Evolutionary conservation across 306 rosid genomes (phyloP).

Genomic region (Malus sylvestris): DNA sequence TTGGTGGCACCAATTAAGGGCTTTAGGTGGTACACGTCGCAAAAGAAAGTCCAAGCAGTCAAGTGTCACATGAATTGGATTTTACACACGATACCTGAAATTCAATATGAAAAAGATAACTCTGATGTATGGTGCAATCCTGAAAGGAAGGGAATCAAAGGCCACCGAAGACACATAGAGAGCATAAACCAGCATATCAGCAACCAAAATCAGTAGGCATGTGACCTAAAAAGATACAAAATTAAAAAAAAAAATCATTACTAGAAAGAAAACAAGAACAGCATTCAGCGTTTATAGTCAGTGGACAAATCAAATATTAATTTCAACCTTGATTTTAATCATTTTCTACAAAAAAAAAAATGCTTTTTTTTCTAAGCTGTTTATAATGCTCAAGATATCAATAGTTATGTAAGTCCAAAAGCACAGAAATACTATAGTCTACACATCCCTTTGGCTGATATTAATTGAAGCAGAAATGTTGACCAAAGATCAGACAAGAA

Average conservation of each 20-base stretch:
- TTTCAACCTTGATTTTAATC: background rate
- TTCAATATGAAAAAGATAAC: constrained; percentile 75
- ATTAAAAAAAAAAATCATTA: constrained; percentile 2
- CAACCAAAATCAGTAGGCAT: constrained; percentile 55
- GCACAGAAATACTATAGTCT: background rate
- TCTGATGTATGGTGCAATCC: constrained; percentile 89
- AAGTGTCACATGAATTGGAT: background rate
- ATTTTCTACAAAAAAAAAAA: background rate
- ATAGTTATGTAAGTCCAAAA: background rate
- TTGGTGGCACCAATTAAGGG: too few species aligned
- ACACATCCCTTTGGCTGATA: background rate
- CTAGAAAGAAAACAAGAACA: background rate
- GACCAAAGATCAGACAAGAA: too few species aligned
- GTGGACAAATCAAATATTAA: background rate
- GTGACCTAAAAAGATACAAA: constrained; percentile 45
- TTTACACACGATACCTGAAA: constrained; percentile 54
- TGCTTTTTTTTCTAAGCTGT: background rate
- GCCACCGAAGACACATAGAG: constrained; percentile 67
- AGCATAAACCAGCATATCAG: constrained; percentile 60
- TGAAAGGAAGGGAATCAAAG: constrained; percentile 70
- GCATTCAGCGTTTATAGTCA: background rate
- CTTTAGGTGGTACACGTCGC: too few species aligned
- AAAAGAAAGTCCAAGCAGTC: background rate
- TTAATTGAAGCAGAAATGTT: too few species aligned
- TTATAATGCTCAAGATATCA: background rate